Conservation (phyloP, 2,329 filamentous ascomycete genomes). For the Pseudonectria foliicola region DNA sequence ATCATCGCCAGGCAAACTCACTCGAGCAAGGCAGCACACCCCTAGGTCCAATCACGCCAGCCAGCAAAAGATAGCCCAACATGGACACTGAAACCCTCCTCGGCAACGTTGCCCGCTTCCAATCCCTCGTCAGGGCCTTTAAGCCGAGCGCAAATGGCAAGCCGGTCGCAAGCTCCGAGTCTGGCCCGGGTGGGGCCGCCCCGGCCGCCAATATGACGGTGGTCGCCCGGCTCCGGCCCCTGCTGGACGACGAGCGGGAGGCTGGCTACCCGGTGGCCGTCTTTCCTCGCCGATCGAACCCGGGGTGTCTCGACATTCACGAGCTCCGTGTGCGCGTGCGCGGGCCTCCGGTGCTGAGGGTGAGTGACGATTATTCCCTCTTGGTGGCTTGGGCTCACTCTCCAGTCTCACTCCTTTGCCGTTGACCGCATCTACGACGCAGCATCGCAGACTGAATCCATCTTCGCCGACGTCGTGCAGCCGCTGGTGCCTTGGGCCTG, state of each 20-base stretch:
- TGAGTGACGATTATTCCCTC: conserved; percentile 2
- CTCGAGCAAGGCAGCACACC: too few species aligned
- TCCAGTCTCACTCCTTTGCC: conserved; percentile 27
- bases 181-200: background rate
- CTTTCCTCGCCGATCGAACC: conserved; percentile 14
- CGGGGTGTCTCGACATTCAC: conserved; percentile 28
- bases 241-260: conserved; percentile 27
- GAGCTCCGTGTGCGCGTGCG: conserved; percentile 28
- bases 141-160: too few species aligned
- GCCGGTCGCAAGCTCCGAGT: too few species aligned
- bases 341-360: conserved; percentile 25
- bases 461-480: conserved; percentile 35
- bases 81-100: too few species aligned
- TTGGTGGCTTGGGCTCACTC: background rate
- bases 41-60: too few species aligned
- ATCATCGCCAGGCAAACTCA: too few species aligned
- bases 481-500: conserved; percentile 38
- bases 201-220: conserved; percentile 27
- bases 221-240: conserved; percentile 29
- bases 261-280: conserved; percentile 23
- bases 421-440: conserved; percentile 31
- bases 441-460: conserved; percentile 27
- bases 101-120: too few species aligned
- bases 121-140: too few species aligned
- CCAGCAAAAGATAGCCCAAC: too few species aligned